Conservation (phyloP, 225 moss, liverwort and hornwort species). For the Pseudoscleropodium purum region DNA sequence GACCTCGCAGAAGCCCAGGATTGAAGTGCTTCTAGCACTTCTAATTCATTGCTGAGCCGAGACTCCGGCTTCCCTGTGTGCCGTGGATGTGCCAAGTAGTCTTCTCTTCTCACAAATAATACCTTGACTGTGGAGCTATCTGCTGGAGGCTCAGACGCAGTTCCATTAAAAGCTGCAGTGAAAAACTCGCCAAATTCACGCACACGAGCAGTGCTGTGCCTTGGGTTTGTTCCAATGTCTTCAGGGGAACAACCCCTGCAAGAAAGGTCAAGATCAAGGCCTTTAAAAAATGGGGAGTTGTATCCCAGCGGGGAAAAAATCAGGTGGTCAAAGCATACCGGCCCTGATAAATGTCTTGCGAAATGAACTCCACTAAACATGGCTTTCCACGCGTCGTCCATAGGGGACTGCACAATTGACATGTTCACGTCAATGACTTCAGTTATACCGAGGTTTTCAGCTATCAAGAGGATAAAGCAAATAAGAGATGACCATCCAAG, state of each 20-base stretch:
- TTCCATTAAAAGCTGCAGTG: constrained; percentile 38
- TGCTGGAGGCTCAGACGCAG: not conserved
- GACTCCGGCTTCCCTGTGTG: constrained; percentile 88
- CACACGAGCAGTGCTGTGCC: constrained; percentile 48
- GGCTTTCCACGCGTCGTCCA: constrained; percentile 94
- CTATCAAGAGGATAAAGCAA: not conserved
- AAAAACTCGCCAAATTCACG: constrained; percentile 94
- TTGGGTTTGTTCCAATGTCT: constrained; percentile 11
- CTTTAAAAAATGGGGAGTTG: constrained; percentile 77
- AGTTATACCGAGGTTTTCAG: not conserved
- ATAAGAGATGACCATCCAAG: not conserved
- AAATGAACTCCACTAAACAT: constrained; percentile 78
- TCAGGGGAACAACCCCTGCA: constrained; percentile 43
- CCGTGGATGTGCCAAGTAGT: constrained; percentile 89
- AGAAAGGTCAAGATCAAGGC: constrained; percentile 30
- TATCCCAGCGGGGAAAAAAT: constrained; percentile 96
- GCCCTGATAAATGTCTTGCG: constrained; percentile 64
- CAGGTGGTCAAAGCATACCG: constrained; percentile 90
- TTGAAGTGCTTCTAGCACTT: constrained; percentile 48
- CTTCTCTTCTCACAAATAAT: constrained; percentile 79
- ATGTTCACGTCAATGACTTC: not conserved
- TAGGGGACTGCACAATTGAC: constrained; percentile 62
- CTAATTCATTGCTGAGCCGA: constrained; percentile 75
- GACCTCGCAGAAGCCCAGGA: constrained; percentile 63
- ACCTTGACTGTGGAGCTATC: constrained; percentile 34